Conservation (phyloP, 2,329 filamentous ascomycete genomes). For the Dactylella cylindrospora region DNA sequence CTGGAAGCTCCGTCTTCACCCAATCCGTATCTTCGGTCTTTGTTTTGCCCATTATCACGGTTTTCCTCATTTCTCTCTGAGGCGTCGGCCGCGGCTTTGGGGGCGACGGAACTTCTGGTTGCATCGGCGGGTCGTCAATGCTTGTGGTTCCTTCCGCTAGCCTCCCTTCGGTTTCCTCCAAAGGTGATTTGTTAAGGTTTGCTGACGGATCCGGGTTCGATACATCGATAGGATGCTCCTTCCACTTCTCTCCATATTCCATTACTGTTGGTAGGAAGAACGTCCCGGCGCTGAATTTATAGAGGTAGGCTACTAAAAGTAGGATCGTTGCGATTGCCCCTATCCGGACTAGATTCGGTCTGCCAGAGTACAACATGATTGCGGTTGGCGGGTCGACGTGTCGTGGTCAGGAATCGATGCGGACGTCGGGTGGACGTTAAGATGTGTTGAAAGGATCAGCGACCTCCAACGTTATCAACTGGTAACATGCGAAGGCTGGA, state of each 20-base stretch:
- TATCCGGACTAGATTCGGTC: background rate
- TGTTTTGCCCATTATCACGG: constrained; percentile 31
- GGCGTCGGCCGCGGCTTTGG: background rate
- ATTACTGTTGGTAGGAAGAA: background rate
- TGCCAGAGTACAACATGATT: constrained; percentile 5
- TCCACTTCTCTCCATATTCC: background rate
- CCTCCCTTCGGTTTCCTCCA: too few relatives aligned
- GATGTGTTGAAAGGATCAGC: too few relatives aligned
- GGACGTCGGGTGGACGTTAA: too few relatives aligned
- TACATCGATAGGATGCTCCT: background rate
- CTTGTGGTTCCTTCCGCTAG: too few relatives aligned
- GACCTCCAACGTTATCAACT: too few relatives aligned
- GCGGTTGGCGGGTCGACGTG: too few relatives aligned
- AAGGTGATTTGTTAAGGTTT: too few relatives aligned
- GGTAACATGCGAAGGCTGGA: too few relatives aligned
- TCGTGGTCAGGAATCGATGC: too few relatives aligned
- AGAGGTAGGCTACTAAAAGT: constrained; percentile 6
- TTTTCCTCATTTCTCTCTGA: constrained; percentile 15
- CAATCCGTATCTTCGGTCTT: constrained; percentile 20
- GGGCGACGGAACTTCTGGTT: background rate
- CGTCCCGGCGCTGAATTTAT: background rate
- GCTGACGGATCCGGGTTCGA: too few relatives aligned
- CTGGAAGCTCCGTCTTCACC: constrained; percentile 18
- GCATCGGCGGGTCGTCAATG: background rate
- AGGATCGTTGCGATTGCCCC: background rate